These are phyloP conservation scores for Venturia carpophila DNA, from an alignment of 2,329 filamentous ascomycete genomes.

Conservation along the genomic window DNA sequence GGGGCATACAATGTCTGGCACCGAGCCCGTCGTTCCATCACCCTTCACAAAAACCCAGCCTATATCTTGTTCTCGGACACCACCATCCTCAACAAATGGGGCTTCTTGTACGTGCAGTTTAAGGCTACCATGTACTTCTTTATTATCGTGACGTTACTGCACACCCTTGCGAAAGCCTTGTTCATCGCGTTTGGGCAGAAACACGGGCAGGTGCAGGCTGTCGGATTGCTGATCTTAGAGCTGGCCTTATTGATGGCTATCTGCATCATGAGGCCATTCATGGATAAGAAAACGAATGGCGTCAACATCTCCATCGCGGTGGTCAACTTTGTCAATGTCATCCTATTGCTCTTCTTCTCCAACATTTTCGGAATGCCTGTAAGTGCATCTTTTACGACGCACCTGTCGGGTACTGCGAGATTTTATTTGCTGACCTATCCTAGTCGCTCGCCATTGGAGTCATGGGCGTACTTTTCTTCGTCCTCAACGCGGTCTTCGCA, in stretches of 20 bases:
- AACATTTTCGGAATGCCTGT: conserved; percentile 75
- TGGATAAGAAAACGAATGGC: conserved; percentile 96
- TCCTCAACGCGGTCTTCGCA: conserved; percentile 19
- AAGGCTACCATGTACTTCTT: conserved; percentile 94
- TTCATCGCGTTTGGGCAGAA: conserved; percentile 77
- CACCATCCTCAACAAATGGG: conserved; percentile 93
- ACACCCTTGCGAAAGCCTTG: conserved; percentile 79
- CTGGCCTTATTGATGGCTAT: conserved; percentile 67
- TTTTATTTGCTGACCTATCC: not conserved
- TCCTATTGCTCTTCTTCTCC: conserved; percentile 85
- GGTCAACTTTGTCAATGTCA: conserved; percentile 82
- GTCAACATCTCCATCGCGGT: conserved; percentile 91
- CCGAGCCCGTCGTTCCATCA: conserved; percentile 78
- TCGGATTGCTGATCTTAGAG: conserved; percentile 78
- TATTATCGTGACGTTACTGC: conserved; percentile 69
- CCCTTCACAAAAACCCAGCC: conserved; percentile 90
- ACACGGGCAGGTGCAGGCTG: conserved; percentile 63
- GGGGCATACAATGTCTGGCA: conserved; percentile 82
- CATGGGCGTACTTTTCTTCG: conserved; percentile 20
- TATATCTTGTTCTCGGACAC: conserved; percentile 97
- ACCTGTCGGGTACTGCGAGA: not conserved
- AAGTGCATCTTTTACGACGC: conserved; percentile 28
- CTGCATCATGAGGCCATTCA: conserved; percentile 81
- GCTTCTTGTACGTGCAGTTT: conserved; percentile 95
- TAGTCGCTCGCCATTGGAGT: conserved; percentile 27